A percentile compares a stretch with the other conserved stretches of the same genome.
These are phyloP conservation scores for Kandelia obovata DNA, from an alignment of 345 rosid species.

Conservation along the genomic window DNA sequence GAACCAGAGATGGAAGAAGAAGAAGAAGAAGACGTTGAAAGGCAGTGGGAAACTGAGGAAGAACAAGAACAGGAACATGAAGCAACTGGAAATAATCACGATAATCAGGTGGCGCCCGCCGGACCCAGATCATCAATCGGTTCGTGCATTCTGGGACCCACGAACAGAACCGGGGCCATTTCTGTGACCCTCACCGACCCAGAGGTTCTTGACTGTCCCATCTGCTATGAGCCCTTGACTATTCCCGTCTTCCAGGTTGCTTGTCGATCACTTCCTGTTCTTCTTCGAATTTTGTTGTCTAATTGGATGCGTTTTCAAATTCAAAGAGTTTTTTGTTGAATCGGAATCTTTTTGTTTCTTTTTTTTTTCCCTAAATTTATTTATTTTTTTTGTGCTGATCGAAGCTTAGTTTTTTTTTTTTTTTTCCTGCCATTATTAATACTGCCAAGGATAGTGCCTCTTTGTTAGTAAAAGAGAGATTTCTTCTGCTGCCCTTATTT, in stretches of 20 bases:
- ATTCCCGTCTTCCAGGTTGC: constrained; percentile 55
- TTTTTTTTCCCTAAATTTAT: too few species aligned
- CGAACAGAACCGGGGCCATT: constrained; percentile 19
- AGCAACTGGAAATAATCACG: constrained; percentile 2
- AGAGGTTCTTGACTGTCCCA: constrained; percentile 50
- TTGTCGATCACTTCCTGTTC: too few species aligned
- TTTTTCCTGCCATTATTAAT: too few species aligned
- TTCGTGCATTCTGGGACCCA: not conserved
- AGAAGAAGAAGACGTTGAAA: not conserved
- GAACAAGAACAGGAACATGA: constrained; percentile 2
- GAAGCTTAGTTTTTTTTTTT: too few species aligned
- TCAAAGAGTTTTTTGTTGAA: too few species aligned
- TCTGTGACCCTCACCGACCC: constrained; percentile 41
- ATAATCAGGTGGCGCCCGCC: not conserved
- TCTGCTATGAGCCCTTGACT: constrained; percentile 46
- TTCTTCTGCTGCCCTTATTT: too few species aligned
- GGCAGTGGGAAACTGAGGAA: not conserved
- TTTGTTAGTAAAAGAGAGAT: too few species aligned
- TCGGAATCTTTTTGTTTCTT: too few species aligned
- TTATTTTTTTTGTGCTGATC: too few species aligned
- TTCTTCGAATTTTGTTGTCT: too few species aligned
- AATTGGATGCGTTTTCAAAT: too few species aligned
- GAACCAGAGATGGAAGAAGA: not conserved
- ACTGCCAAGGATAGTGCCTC: too few species aligned
- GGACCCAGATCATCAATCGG: not conserved